phyloP scores from a whole-genome alignment of 768 basidiomycete species.

The Russula sp. region DNA sequence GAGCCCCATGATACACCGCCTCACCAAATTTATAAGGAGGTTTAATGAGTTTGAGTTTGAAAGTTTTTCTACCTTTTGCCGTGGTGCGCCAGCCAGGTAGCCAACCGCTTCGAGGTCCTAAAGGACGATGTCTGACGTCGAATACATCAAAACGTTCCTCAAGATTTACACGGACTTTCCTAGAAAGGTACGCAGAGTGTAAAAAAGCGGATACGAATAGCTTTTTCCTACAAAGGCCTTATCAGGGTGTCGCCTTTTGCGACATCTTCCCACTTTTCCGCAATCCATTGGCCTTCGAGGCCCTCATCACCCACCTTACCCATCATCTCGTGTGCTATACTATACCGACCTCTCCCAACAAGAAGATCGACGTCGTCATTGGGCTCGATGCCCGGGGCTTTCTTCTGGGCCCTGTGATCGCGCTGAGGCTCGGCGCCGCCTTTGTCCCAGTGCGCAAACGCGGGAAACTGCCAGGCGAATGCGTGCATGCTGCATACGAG shows the following conservation, averaged over 20 bases:
- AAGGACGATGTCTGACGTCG: conserved; percentile 62
- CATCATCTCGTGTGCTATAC: conserved; percentile 80
- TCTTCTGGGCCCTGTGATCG: conserved; percentile 88
- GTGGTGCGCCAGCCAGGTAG: background rate
- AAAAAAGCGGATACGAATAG: background rate
- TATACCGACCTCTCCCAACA: conserved; percentile 47
- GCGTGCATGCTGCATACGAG: conserved; percentile 65
- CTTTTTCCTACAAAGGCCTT: background rate
- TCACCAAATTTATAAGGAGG: background rate
- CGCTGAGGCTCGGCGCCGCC: conserved; percentile 81
- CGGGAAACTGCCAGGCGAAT: conserved; percentile 91
- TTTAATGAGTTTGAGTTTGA: background rate
- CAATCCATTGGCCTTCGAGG: conserved; percentile 81
- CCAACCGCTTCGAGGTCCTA: background rate
- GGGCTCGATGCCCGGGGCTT: conserved; percentile 96
- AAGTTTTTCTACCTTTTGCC: background rate
- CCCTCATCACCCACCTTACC: conserved; percentile 80
- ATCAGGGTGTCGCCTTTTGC: conserved; percentile 81
- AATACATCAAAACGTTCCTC: conserved; percentile 56
- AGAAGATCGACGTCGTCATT: conserved; percentile 86
- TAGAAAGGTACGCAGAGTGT: conserved; percentile 58
- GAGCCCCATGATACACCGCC: conserved; percentile 24
- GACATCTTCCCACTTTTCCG: conserved; percentile 94
- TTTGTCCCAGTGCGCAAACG: conserved; percentile 94
- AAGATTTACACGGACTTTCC: conserved; percentile 73